phyloP scores from a whole-genome alignment of 768 basidiomycete genomes.

The Mrakia gelida region DNA sequence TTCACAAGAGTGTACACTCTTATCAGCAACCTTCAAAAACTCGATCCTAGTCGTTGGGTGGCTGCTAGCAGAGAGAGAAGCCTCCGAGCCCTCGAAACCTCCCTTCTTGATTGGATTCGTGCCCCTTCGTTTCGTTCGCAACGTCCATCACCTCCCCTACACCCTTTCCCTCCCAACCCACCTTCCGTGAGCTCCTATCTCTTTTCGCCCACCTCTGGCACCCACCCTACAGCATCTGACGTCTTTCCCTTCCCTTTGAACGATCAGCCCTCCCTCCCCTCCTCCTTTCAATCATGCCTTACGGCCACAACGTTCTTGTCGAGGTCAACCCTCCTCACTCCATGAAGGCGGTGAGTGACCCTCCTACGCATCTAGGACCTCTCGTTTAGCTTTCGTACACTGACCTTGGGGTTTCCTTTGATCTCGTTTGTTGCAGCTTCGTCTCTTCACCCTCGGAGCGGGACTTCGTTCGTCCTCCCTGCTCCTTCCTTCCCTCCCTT shows the following conservation, averaged over 20 bases:
- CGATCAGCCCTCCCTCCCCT: not conserved
- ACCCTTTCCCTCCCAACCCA: not conserved
- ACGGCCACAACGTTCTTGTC: not conserved
- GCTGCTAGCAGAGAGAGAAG: no score
- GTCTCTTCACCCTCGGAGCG: not conserved
- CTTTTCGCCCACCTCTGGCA: not conserved
- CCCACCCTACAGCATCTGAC: not conserved
- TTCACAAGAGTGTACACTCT: no score
- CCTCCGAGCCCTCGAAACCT: no score
- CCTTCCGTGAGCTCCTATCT: not conserved
- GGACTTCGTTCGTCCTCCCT: not conserved
- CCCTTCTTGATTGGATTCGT: not conserved
- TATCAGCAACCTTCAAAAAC: no score
- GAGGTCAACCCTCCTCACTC: not conserved
- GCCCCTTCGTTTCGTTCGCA: not conserved
- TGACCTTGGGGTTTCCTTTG: not conserved
- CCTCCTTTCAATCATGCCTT: not conserved
- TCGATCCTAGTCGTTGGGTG: no score
- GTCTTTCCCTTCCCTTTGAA: not conserved
- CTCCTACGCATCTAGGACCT: not conserved
- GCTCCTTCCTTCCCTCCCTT: not conserved
- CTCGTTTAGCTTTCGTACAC: not conserved
- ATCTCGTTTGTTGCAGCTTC: not conserved
- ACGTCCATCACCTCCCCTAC: slow-evolving; percentile 2
- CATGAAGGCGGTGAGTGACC: slow-evolving; percentile 1